Base-by-base conservation (phyloP, 805 yeast species). In the Candida ficus region DNA sequence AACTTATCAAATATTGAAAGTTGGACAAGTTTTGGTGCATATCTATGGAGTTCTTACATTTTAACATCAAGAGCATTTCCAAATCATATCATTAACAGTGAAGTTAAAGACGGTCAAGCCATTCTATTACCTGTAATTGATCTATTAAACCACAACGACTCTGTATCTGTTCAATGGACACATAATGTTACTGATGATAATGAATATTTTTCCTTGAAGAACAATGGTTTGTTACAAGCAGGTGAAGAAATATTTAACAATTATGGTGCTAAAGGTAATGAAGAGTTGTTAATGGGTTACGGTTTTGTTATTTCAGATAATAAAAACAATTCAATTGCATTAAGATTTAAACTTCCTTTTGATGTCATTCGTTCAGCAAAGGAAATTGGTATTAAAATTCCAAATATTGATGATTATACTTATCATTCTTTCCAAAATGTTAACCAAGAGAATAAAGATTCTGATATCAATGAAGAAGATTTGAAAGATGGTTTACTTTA, bases 181-280 rank as follows among this genome's bases (percentile, higher is more conserved):
- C 58, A 56, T 33, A 39, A 34, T 3, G 42, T 45, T 4, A 44
- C 44, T 3, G 46, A 19, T 3, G 26, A 20, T 11, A 37, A 20
- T 4, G 57, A 43, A 2, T 54, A 33, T 32, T 56, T 56, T 33
- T 35, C 54, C 2, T 34, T 56, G 32, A 45, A 42, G 12, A 53
- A 43, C 29, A 20, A 37, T 18, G 56, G 49, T 11, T 20, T 35
- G 3, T 27, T 36, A 9, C 18, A 41, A 4, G 47, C 43, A 4
- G 64, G 63, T 1, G 57, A 62, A 1, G 83, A 86, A 55, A 47
- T 90, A 1, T 82, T 63, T 56, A 89, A 90, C 56, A 89, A 89
- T 61, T 89, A 89, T 57, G 97, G 96, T 2, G 81, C 83, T 22
- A 90, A 90, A 56, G 90, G 95, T 2, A 89, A 89, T 53, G 95